Evolutionary conservation across 2,329 filamentous ascomycete genomes (phyloP).

Genomic region (Penicillium palitans): DNA sequence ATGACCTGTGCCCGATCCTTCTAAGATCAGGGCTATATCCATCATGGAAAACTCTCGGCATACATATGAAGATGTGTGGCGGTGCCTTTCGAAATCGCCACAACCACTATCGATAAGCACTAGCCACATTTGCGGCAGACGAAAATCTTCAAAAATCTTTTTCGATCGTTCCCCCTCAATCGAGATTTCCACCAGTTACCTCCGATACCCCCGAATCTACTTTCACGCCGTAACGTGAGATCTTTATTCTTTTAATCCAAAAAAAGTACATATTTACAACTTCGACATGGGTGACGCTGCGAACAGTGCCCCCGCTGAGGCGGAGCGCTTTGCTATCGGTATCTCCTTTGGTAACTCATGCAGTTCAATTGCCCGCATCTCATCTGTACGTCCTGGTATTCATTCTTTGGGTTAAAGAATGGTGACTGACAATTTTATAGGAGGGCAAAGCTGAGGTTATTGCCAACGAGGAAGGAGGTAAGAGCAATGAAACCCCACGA

Average conservation of each 20-base stretch:
- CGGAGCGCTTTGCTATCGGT: slow-evolving; percentile 73
- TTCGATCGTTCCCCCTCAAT: slow-evolving; percentile 30
- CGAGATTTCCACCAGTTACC: slow-evolving; percentile 22
- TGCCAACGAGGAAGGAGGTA: slow-evolving; percentile 96
- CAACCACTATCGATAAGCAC: slow-evolving; percentile 38
- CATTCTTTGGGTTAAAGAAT: neutral
- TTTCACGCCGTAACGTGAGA: slow-evolving; percentile 21
- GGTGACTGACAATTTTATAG: slow-evolving; percentile 36
- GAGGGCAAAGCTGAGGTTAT: slow-evolving; percentile 97
- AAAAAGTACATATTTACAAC: slow-evolving; percentile 13
- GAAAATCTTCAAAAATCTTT: slow-evolving; percentile 41
- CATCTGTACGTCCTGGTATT: slow-evolving; percentile 49
- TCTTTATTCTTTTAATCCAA: slow-evolving; percentile 11
- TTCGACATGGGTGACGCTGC: slow-evolving; percentile 54
- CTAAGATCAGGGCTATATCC: neutral
- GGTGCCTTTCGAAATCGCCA: slow-evolving; percentile 24
- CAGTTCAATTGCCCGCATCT: slow-evolving; percentile 92
- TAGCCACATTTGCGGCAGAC: slow-evolving; percentile 32
- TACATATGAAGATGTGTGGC: neutral
- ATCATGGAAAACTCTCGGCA: too few species aligned
- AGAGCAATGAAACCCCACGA: slow-evolving; percentile 34
- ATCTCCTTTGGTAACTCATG: slow-evolving; percentile 98
- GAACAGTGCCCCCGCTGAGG: slow-evolving; percentile 49
- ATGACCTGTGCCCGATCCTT: neutral
- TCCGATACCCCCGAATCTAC: slow-evolving; percentile 19